Evolutionary conservation across 441 rosid genomes (phyloP).

Genomic region (Erodium texanum): DNA sequence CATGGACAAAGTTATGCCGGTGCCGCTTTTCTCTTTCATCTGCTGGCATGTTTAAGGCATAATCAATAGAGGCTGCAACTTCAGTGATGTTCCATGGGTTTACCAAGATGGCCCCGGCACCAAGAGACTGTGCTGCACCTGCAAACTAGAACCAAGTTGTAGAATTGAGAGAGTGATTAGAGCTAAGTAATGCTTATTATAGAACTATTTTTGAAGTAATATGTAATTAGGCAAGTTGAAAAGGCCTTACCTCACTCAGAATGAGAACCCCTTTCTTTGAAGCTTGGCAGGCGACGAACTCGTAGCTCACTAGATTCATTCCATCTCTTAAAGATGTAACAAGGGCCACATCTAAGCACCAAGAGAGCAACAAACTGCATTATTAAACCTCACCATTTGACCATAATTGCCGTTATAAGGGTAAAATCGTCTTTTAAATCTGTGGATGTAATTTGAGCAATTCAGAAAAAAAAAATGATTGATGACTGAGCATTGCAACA

Average conservation of each 20-base stretch:
- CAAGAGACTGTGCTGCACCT: slow-evolving; percentile 98
- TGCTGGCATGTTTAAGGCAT: slow-evolving; percentile 71
- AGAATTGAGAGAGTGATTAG: not conserved
- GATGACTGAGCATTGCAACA: not conserved
- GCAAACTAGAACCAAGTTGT: slow-evolving; percentile 53
- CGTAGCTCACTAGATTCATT: slow-evolving; percentile 98
- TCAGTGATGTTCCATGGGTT: slow-evolving; percentile 99
- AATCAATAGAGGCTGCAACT: slow-evolving; percentile 90
- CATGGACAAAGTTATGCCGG: slow-evolving; percentile 66
- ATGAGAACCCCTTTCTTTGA: slow-evolving; percentile 96
- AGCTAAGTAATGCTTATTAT: not conserved
- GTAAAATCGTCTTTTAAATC: no score
- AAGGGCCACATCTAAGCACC: slow-evolving; percentile 73
- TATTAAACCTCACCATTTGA: not conserved
- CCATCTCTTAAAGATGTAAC: slow-evolving; percentile 98
- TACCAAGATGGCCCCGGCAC: slow-evolving; percentile 98
- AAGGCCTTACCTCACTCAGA: slow-evolving; percentile 77
- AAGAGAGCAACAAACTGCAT: slow-evolving; percentile 2
- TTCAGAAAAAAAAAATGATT: not conserved
- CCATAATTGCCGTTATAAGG: not conserved
- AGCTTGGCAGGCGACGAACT: slow-evolving; percentile 98
- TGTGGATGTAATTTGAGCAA: not conserved
- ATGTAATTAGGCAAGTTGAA: not conserved
- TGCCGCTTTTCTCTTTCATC: slow-evolving; percentile 94
- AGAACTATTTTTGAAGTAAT: not conserved